Percentiles rank a stretch among this genome's conserved stretches.
These are phyloP conservation scores for Skeletonema grethae DNA, from an alignment of 108 stramenopile genomes.

Conservation along the genomic window DNA sequence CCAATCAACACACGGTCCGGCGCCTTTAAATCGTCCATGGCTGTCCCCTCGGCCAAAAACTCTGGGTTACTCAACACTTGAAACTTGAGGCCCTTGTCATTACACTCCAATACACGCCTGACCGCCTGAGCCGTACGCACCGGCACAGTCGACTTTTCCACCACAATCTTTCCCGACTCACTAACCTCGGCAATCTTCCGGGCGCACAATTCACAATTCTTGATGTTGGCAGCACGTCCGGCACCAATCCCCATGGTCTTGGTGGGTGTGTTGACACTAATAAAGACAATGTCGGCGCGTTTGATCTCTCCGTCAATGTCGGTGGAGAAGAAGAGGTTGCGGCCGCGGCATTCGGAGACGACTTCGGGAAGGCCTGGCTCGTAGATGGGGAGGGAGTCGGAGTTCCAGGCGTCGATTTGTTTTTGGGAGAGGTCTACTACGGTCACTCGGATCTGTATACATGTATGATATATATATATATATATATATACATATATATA, in stretches of 20 bases:
- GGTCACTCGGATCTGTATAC: slow-evolving; percentile 87
- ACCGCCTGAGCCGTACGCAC: slow-evolving; percentile 98
- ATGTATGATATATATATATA: not conserved
- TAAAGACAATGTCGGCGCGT: slow-evolving; percentile 96
- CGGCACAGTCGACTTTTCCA: slow-evolving; percentile 99
- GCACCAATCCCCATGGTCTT: slow-evolving; percentile 98
- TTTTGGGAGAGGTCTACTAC: slow-evolving; percentile 95
- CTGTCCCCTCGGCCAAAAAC: slow-evolving; percentile 99
- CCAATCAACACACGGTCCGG: slow-evolving; percentile 99
- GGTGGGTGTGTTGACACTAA: slow-evolving; percentile 99
- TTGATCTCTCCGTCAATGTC: slow-evolving; percentile 93
- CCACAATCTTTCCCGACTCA: slow-evolving; percentile 92
- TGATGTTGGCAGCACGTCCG: slow-evolving; percentile 99
- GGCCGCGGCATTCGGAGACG: slow-evolving; percentile 73
- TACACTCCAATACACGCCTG: slow-evolving; percentile 90
- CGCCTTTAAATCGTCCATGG: slow-evolving; percentile 91
- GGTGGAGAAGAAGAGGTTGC: slow-evolving; percentile 98
- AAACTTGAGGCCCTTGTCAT: slow-evolving; percentile 93
- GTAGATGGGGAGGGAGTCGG: slow-evolving; percentile 95
- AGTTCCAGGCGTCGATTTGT: slow-evolving; percentile 98
- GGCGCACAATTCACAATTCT: slow-evolving; percentile 99
- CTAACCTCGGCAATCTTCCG: slow-evolving; percentile 97
- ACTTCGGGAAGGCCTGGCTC: slow-evolving; percentile 97
- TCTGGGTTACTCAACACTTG: slow-evolving; percentile 98
- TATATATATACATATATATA: not conserved